Base-by-base conservation (phyloP, 257 asterid species). In the Solanum sejunctum region DNA sequence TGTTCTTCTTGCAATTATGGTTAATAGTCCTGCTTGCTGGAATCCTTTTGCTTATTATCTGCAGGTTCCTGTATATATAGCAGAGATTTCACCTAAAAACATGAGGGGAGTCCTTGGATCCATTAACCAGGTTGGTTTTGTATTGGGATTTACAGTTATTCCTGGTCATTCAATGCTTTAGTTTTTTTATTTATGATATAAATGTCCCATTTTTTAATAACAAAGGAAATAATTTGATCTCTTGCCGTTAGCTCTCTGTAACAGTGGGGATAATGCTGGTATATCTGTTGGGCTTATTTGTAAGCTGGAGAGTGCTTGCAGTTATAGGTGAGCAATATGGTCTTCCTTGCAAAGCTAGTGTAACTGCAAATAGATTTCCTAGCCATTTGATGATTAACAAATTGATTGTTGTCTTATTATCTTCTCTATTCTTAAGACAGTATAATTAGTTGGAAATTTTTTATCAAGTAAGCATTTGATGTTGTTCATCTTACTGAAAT, bases 61-160 rank as follows among this genome's bases (percentile, higher is more conserved):
- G 18, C 81, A 95, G 98, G 97, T 95, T 79, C 98, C 98, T 17
- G 98, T 95, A 39, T 95, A 95, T 82, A 94, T 95, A 90, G 97
- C 99, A 11, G 99, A 95, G 93, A 93, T 95, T 83, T 93, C 99
- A 12, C 98, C 98, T 57, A 96, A 94, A 85, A 94, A 94, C 90
- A 80, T 94, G 86, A 95, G 98, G 88, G 98, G 98, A 89, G 89
- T 93, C 86, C 96, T 95, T 63, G 99, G 98, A 88, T 92, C 97
- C 23, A 93, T 91, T 84, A 93, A 92, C 87, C 98, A 95, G 97
- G 98, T 94, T 85, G 64, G 89, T 85, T 77, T 87, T 72, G 18
- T 94, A 96, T 92, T 81, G 56, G 88, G 84, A 69, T 87, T 69
- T 15, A 83, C 64, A 82, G 20, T 58, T 55, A 8, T 12, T 21